These are phyloP conservation scores for Magnaporthiopsis incrustans DNA, from an alignment of 2,329 filamentous ascomycete genomes.

Conservation along the genomic window DNA sequence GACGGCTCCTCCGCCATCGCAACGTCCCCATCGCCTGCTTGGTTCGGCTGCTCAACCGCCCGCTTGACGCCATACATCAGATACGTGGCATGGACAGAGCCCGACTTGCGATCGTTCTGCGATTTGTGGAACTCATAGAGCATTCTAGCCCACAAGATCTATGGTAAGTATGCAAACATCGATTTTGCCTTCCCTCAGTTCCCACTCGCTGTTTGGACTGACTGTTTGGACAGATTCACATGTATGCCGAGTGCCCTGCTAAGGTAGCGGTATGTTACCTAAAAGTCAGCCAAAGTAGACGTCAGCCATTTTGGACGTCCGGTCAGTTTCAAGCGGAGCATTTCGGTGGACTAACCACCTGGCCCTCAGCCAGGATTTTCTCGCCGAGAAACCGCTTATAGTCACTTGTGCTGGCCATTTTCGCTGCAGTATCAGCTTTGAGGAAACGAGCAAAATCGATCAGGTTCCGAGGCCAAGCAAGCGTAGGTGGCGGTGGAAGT, in stretches of 20 bases:
- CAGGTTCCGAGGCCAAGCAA: neutral
- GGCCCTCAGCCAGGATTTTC: constrained; percentile 67
- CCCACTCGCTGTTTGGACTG: constrained; percentile 21
- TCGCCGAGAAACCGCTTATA: constrained; percentile 67
- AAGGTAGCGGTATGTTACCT: constrained; percentile 83
- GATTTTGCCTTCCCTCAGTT: neutral
- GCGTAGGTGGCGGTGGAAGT: neutral
- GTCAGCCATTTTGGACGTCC: neutral
- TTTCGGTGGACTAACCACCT: constrained; percentile 46
- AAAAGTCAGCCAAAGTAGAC: constrained; percentile 11
- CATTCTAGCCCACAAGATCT: constrained; percentile 51
- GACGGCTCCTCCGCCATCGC: constrained; percentile 50
- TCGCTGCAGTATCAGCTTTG: neutral
- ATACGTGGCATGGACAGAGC: constrained; percentile 86
- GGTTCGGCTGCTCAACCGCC: constrained; percentile 1
- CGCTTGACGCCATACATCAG: constrained; percentile 63
- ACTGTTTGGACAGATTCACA: constrained; percentile 86
- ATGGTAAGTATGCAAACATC: neutral
- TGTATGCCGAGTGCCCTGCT: constrained; percentile 78
- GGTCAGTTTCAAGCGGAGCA: constrained; percentile 5
- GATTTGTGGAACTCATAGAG: constrained; percentile 75
- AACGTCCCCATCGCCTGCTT: constrained; percentile 51
- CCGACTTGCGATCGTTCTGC: constrained; percentile 67
- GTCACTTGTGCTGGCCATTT: constrained; percentile 25
- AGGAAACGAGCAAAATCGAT: neutral